Evolutionary conservation across 345 rosid genomes (phyloP).

Genomic region (Nasturtium officinale): DNA sequence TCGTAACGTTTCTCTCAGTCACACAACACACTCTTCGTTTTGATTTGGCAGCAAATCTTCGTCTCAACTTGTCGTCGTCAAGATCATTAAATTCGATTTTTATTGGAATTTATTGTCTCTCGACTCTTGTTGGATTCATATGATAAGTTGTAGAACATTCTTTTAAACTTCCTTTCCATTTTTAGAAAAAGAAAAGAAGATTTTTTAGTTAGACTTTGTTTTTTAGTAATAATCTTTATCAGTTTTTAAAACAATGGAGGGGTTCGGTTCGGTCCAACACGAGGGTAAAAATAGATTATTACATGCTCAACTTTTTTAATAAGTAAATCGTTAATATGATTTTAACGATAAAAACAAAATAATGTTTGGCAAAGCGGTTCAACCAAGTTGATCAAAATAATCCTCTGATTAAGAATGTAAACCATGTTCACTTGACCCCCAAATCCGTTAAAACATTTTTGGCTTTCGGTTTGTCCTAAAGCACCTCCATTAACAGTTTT

Average conservation of each 20-base stretch:
- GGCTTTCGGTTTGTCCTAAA: too few species aligned
- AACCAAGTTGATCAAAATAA: not conserved
- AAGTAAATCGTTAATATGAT: too few species aligned
- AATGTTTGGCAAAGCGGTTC: not conserved
- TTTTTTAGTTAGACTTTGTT: not conserved
- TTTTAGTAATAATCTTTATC: not conserved
- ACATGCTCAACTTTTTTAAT: not conserved
- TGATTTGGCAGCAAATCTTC: conserved; percentile 11
- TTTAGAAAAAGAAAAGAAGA: not conserved
- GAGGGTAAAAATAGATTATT: not conserved
- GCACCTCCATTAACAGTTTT: too few species aligned
- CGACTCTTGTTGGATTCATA: conserved; percentile 17
- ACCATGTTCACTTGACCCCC: too few species aligned
- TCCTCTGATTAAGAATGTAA: not conserved
- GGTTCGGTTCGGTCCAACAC: too few species aligned
- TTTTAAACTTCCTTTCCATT: not conserved
- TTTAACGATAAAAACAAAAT: too few species aligned
- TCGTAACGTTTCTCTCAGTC: conserved; percentile 23
- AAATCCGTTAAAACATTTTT: too few species aligned
- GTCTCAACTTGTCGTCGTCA: conserved; percentile 3
- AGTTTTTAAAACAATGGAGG: too few species aligned
- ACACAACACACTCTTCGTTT: conserved; percentile 31
- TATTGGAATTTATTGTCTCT: conserved; percentile 21
- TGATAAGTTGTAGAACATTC: conserved; percentile 6
- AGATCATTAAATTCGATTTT: not conserved